Evolutionary conservation across 768 basidiomycete genomes (phyloP).

Genomic region (Boletus barrowsii): DNA sequence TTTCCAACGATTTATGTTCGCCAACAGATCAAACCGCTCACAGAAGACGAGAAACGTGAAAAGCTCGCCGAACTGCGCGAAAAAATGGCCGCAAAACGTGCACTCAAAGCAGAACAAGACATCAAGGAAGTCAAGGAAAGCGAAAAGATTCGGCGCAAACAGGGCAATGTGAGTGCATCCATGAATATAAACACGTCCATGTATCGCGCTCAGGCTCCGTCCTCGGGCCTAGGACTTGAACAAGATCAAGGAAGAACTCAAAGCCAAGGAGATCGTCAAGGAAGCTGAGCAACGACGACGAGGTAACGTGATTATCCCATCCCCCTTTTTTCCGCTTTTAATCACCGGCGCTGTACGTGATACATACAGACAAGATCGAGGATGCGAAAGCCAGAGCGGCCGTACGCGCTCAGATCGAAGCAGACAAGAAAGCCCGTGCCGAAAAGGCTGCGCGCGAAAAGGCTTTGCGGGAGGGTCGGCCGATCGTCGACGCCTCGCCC

Average conservation of each 20-base stretch:
- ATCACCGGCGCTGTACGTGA: not conserved
- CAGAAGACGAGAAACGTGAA: slow-evolving; percentile 87
- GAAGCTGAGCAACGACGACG: slow-evolving; percentile 78
- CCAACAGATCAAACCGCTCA: slow-evolving; percentile 70
- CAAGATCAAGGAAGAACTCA: slow-evolving; percentile 70
- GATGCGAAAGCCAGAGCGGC: slow-evolving; percentile 84
- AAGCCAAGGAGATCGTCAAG: slow-evolving; percentile 75
- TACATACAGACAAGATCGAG: slow-evolving; percentile 73
- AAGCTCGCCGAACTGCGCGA: slow-evolving; percentile 75
- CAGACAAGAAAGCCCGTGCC: slow-evolving; percentile 85
- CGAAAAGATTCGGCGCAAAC: slow-evolving; percentile 80
- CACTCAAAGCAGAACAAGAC: slow-evolving; percentile 68
- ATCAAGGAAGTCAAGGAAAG: slow-evolving; percentile 69
- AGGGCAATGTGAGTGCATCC: slow-evolving; percentile 58
- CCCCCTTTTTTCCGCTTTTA: not conserved
- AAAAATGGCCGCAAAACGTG: slow-evolving; percentile 80
- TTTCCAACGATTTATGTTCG: too few species aligned
- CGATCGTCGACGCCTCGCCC: slow-evolving; percentile 35
- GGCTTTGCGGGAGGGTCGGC: slow-evolving; percentile 77
- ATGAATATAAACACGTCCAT: not conserved
- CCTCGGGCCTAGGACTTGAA: slow-evolving; percentile 55
- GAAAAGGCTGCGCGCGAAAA: slow-evolving; percentile 90
- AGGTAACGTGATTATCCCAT: slow-evolving; percentile 43
- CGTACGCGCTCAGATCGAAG: slow-evolving; percentile 91
- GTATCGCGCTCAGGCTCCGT: not conserved